Evolutionary conservation across 306 rosid genomes (phyloP).

Genomic region (Citrullus mucosospermus): DNA sequence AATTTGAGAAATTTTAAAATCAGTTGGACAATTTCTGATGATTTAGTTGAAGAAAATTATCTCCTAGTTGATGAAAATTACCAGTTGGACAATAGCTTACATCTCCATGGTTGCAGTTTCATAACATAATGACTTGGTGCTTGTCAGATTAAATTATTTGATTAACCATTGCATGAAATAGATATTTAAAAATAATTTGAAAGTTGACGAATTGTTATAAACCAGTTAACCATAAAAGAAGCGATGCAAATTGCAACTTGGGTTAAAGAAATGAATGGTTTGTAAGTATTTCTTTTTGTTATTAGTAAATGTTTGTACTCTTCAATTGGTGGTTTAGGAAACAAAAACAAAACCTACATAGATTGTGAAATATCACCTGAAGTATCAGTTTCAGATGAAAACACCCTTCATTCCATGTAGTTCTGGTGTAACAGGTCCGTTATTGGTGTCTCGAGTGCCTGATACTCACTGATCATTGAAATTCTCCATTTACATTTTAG

Average conservation of each 20-base stretch:
- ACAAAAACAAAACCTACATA: background rate
- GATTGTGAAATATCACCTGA: background rate
- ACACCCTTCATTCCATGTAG: background rate
- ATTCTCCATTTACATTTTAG: background rate
- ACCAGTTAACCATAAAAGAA: background rate
- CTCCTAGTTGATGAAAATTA: background rate
- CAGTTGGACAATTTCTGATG: background rate
- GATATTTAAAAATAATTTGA: background rate
- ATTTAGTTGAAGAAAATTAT: background rate
- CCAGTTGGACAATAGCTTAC: background rate
- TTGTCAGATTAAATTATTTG: background rate
- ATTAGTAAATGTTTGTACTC: background rate
- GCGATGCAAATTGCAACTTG: background rate
- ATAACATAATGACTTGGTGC: background rate
- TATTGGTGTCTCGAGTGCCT: background rate
- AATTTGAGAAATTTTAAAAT: background rate
- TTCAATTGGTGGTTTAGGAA: background rate
- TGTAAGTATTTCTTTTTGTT: background rate
- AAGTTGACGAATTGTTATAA: background rate
- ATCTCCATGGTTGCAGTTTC: background rate
- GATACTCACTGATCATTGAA: background rate
- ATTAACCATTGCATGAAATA: background rate
- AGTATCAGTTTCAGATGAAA: background rate
- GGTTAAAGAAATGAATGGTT: background rate
- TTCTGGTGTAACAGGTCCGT: background rate